Conservation (phyloP, 352 stramenopile genomes). For the Pythium sukuiense region DNA sequence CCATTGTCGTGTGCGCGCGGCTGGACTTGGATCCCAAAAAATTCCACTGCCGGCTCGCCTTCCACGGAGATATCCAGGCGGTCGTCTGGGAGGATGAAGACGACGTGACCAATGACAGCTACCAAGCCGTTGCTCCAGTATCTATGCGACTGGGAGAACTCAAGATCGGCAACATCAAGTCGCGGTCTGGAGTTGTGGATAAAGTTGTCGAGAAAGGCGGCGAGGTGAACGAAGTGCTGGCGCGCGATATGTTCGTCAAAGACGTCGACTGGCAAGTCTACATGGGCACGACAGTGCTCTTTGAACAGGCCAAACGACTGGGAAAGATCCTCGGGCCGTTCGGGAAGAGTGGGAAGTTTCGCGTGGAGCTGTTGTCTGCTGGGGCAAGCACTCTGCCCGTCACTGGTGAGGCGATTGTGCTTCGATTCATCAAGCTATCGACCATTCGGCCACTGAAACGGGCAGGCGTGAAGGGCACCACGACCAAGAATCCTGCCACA, state of each 20-base stretch:
- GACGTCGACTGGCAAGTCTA: slow-evolving; percentile 74
- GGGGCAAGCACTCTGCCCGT: slow-evolving; percentile 12
- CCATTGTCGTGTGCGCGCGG: slow-evolving; percentile 71
- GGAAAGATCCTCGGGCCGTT: slow-evolving; percentile 70
- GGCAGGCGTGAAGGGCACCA: slow-evolving; percentile 5
- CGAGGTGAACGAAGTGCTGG: slow-evolving; percentile 39
- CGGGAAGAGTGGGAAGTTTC: slow-evolving; percentile 82
- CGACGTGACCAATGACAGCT: neutral
- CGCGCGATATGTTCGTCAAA: slow-evolving; percentile 77
- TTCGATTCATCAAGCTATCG: slow-evolving; percentile 63
- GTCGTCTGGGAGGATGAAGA: slow-evolving; percentile 33
- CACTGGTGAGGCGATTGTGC: slow-evolving; percentile 43
- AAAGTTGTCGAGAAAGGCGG: slow-evolving; percentile 33
- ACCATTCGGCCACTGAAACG: slow-evolving; percentile 40
- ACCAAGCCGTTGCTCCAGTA: neutral
- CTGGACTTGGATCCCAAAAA: slow-evolving; percentile 69
- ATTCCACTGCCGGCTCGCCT: slow-evolving; percentile 67
- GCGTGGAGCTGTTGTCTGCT: slow-evolving; percentile 38
- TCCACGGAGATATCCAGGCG: slow-evolving; percentile 54
- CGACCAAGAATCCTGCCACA: slow-evolving; percentile 11
- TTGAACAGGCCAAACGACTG: slow-evolving; percentile 34
- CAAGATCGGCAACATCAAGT: slow-evolving; percentile 64
- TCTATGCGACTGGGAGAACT: slow-evolving; percentile 33
- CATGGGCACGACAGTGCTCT: slow-evolving; percentile 45
- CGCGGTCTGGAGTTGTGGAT: slow-evolving; percentile 59